Evolutionary conservation across 208 protist genomes (phyloP), one percentile per base, ranked within the genome.

Genomic region (Crithidia acanthocephali): DNA sequence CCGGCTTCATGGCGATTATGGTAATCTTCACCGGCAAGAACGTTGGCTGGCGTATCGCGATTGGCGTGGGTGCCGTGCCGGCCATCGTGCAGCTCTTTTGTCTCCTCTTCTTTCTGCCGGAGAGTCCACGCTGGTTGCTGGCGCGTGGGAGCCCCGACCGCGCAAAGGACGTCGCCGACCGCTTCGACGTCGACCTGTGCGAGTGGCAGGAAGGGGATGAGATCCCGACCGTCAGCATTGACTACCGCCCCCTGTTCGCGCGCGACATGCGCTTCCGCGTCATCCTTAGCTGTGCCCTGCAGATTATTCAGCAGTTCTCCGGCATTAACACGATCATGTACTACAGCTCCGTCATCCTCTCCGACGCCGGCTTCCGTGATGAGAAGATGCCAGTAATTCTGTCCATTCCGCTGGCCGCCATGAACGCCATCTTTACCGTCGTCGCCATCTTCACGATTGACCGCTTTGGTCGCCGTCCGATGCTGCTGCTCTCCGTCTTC

Each of bases 261-360:
- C 72, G 63, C n/a, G 76, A 79, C 48, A 86, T 97, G 74, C 81
- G 85, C 28, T 84, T 79, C 67, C 81, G 91, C 25, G 62, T 98
- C 23, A 33, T 94, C 11, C 79, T 97, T 53, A 88, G 92, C 53
- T 91, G 84, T 52, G 83, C 77, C 32, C 88, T 98, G 50, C 94
- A 98, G 78, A 80, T 97, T 37, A 83, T 98, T 44, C 94, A 98
- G 76, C 94, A 98, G 78, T 84, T 96, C 50, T 94, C 85, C 27
- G 94, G 92, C 22, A 98, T 97, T 72, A 98, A 98, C 80, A 96
- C 93, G 3, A 92, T 97, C 71, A 97, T 97, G 93, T 98, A 98
- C 78, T 98, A 98, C 84, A 95, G 88, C 69, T 80, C 92, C 18
- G 84, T 94, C 37, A 96, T 98, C 51, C 72, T 98, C 28, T 81